Percentiles rank a stretch among this genome's conserved stretches.
Evolutionary conservation across 2,329 filamentous ascomycete species (phyloP).

Genomic region (Phialocephala sp.): DNA sequence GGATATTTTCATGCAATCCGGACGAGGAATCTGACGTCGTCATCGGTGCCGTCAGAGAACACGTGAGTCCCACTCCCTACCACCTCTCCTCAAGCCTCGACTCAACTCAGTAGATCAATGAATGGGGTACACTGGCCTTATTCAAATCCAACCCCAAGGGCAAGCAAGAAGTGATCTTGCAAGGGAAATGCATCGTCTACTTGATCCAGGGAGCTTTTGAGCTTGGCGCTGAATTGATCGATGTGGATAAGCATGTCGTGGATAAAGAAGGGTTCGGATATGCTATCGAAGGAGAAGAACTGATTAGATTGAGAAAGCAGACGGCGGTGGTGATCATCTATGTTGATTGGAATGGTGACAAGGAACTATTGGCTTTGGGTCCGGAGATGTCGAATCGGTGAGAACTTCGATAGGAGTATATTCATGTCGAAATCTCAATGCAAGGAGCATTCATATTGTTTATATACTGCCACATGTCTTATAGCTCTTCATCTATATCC

Average conservation of each 20-base stretch:
- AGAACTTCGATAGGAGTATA: too few relatives aligned
- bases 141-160: constrained; percentile 5
- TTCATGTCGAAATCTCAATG: background rate
- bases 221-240: background rate
- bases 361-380: background rate
- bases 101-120: background rate
- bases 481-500: background rate
- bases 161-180: background rate
- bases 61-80: background rate
- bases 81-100: background rate
- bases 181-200: constrained; percentile 1
- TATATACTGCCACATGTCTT: background rate
- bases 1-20: constrained; percentile 1
- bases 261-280: constrained; percentile 4
- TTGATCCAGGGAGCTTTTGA: constrained; percentile 5
- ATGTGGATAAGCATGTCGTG: background rate
- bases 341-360: background rate
- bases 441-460: background rate
- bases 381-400: background rate
- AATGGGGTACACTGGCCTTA: background rate
- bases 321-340: constrained; percentile 4
- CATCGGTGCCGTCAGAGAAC: constrained; percentile 5
- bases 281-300: background rate
- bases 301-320: constrained; percentile 4
- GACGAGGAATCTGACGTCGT: constrained; percentile 4